Evolutionary conservation across 2,329 filamentous ascomycete genomes (phyloP).

Genomic region (Didymella exigua): DNA sequence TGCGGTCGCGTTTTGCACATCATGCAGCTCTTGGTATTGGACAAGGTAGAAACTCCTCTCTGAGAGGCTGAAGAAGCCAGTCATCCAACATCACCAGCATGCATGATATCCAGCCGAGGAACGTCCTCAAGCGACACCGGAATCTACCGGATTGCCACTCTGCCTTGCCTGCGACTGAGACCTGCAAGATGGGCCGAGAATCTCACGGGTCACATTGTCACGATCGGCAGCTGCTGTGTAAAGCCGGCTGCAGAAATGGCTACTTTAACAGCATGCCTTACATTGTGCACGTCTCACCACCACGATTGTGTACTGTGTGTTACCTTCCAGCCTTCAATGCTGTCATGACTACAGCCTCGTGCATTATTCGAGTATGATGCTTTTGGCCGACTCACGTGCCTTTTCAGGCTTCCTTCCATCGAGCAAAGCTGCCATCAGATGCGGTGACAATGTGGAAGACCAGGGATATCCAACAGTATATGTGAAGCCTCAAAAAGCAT

Average conservation of each 20-base stretch:
- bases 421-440: not conserved
- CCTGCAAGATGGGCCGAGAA: conserved; percentile 7
- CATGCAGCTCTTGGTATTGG: conserved; percentile 17
- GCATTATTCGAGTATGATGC: not conserved
- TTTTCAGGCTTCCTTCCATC: not conserved
- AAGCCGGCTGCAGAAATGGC: conserved; percentile 11
- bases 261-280: conserved; percentile 11
- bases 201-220: conserved; percentile 11
- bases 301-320: conserved; percentile 10
- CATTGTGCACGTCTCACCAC: conserved; percentile 1
- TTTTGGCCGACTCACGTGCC: not conserved
- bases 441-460: not conserved
- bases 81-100: conserved; percentile 7
- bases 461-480: too few species aligned
- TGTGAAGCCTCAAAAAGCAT: too few species aligned
- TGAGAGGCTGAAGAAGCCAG: conserved; percentile 3
- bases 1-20: conserved; percentile 11
- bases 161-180: conserved; percentile 14
- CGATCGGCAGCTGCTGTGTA: conserved; percentile 10
- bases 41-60: conserved; percentile 12
- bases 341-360: not conserved
- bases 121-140: conserved; percentile 1
- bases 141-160: conserved; percentile 2
- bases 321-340: conserved; percentile 1
- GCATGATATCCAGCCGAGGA: conserved; percentile 4